These are phyloP conservation scores for Penicillium psychrosexuale DNA, from an alignment of 2,329 filamentous ascomycete species.

Conservation along the genomic window DNA sequence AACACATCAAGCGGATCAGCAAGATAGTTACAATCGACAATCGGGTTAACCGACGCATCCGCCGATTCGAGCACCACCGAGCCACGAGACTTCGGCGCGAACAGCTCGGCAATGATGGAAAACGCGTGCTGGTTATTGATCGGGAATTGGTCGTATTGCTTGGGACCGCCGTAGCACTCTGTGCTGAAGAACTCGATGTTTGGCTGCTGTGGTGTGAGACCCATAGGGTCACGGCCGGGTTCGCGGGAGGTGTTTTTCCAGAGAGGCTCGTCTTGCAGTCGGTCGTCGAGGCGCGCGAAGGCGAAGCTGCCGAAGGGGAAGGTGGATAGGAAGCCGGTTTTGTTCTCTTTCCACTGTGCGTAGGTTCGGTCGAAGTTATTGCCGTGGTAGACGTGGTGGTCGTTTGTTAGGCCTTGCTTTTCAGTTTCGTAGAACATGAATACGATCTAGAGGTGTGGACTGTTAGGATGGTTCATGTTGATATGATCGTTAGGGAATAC, in stretches of 20 bases:
- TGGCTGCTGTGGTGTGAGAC: constrained; percentile 54
- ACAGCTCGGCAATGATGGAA: constrained; percentile 57
- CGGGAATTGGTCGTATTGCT: constrained; percentile 56
- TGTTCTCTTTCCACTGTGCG: constrained; percentile 56
- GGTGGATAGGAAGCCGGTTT: constrained; percentile 56
- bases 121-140: constrained; percentile 55
- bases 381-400: constrained; percentile 56
- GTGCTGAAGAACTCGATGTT: constrained; percentile 63
- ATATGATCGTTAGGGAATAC: constrained; percentile 3
- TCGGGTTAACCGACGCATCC: constrained; percentile 52
- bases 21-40: constrained; percentile 59
- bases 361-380: constrained; percentile 52
- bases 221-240: constrained; percentile 61
- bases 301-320: constrained; percentile 64
- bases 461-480: constrained; percentile 4
- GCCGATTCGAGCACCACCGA: constrained; percentile 51
- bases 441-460: constrained; percentile 40
- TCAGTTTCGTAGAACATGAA: constrained; percentile 62
- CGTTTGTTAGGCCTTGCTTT: constrained; percentile 53
- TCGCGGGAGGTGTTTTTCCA: constrained; percentile 53
- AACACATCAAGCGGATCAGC: constrained; percentile 57
- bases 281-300: constrained; percentile 60
- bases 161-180: constrained; percentile 60
- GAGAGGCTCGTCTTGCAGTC: constrained; percentile 53
- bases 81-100: constrained; percentile 57